Evolutionary conservation across 2,329 filamentous ascomycete genomes (phyloP).

Genomic region (Sarocladiaceae sp.): DNA sequence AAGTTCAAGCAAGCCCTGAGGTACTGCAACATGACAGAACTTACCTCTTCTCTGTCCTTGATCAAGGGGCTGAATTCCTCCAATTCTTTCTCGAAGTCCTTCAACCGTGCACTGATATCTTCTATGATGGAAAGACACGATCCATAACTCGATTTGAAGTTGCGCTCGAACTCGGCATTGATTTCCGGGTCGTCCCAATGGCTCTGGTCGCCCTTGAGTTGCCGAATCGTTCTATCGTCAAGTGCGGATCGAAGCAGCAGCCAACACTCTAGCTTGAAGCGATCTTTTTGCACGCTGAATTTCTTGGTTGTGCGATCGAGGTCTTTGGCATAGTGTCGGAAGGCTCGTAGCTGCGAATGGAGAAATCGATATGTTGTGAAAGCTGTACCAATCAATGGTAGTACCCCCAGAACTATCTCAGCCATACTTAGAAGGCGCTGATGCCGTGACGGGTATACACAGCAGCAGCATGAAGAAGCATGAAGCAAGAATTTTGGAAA

Average conservation of each 20-base stretch:
- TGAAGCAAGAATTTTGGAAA: no score
- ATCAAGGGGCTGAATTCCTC: not conserved
- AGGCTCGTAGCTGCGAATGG: not conserved
- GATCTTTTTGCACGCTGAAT: not conserved
- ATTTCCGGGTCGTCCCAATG: constrained; percentile 1
- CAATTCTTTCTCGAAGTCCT: not conserved
- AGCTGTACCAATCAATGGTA: not conserved
- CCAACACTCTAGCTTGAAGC: constrained; percentile 5
- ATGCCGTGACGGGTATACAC: no score
- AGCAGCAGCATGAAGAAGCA: no score
- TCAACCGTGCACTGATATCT: not conserved
- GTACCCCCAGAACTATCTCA: not conserved
- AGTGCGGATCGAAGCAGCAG: not conserved
- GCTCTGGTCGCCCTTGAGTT: not conserved
- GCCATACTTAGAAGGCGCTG: not conserved
- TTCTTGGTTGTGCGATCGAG: constrained; percentile 1
- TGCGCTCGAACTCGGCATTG: not conserved
- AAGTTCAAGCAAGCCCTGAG: no score
- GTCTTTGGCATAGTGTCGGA: constrained; percentile 4
- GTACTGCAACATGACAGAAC: not conserved
- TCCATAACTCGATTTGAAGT: not conserved
- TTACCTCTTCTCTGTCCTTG: constrained; percentile 1
- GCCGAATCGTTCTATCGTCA: not conserved
- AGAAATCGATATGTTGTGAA: not conserved
- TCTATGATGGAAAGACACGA: not conserved